Evolutionary conservation across 441 rosid species (phyloP).

Genomic region (Syzygium syzygioides): DNA sequence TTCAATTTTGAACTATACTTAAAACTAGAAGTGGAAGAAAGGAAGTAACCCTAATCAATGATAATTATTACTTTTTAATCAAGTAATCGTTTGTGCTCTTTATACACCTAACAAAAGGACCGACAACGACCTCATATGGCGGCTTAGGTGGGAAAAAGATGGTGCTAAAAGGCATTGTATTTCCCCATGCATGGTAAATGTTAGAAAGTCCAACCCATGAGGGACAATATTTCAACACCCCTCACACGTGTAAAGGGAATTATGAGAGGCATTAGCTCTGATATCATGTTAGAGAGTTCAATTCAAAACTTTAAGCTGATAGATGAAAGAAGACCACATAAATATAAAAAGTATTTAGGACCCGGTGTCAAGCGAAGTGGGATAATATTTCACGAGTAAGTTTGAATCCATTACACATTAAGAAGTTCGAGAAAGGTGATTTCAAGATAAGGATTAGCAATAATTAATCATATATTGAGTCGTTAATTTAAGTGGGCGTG

Average conservation of each 20-base stretch:
- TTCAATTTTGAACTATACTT: neutral
- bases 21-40: neutral
- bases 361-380: no score
- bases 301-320: no score
- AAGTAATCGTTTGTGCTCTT: neutral
- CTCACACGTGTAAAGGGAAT: no score
- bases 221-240: no score
- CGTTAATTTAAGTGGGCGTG: neutral
- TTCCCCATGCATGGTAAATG: neutral
- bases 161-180: neutral
- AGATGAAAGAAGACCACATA: no score
- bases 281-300: no score
- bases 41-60: neutral
- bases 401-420: neutral
- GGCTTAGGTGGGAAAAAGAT: neutral
- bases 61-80: neutral
- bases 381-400: neutral
- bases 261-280: no score
- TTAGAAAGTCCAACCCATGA: no score
- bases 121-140: neutral
- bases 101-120: neutral
- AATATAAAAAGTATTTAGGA: no score
- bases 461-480: neutral
- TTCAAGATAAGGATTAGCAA: conserved; percentile 18
- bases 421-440: neutral